These are phyloP conservation scores for Colletotrichum cereale DNA, from an alignment of 2,329 filamentous ascomycete species.

Conservation along the genomic window DNA sequence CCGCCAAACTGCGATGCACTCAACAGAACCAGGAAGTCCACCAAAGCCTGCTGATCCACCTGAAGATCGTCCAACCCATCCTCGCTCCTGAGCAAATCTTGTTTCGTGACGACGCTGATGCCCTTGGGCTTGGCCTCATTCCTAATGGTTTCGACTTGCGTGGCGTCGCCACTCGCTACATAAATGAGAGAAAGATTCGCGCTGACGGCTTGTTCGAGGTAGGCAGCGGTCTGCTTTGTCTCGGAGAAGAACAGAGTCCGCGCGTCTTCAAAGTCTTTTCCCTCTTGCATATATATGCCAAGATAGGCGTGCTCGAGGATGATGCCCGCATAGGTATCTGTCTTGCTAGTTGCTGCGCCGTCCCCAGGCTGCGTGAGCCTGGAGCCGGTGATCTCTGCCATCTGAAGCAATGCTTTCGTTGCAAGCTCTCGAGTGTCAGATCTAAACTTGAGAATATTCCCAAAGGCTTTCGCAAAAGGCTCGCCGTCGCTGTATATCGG, in stretches of 20 bases:
- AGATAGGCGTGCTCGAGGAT: slow-evolving; percentile 45
- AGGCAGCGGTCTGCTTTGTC: slow-evolving; percentile 48
- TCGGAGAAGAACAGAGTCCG: slow-evolving; percentile 48
- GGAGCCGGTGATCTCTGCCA: slow-evolving; percentile 40
- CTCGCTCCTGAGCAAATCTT: slow-evolving; percentile 44
- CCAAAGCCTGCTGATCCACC: slow-evolving; percentile 50
- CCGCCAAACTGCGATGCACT: slow-evolving; percentile 49
- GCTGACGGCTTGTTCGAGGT: slow-evolving; percentile 44
- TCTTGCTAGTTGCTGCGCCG: neutral
- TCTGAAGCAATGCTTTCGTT: slow-evolving; percentile 44
- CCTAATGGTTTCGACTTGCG: slow-evolving; percentile 41
- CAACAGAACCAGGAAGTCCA: slow-evolving; percentile 51
- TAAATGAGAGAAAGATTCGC: slow-evolving; percentile 45
- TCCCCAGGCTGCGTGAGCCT: slow-evolving; percentile 42
- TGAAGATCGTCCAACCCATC: slow-evolving; percentile 44
- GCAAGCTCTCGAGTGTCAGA: slow-evolving; percentile 47
- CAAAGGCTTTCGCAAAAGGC: slow-evolving; percentile 49
- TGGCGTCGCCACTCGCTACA: slow-evolving; percentile 47
- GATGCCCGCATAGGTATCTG: neutral
- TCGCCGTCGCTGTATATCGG: slow-evolving; percentile 51
- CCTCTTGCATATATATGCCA: slow-evolving; percentile 48
- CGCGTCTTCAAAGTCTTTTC: slow-evolving; percentile 46
- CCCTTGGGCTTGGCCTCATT: slow-evolving; percentile 26
- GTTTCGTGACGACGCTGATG: slow-evolving; percentile 48
- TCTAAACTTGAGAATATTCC: slow-evolving; percentile 49